These are phyloP conservation scores for Annulohypoxylon maeteangense DNA, from an alignment of 495 filamentous ascomycete genomes.

Conservation along the genomic window DNA sequence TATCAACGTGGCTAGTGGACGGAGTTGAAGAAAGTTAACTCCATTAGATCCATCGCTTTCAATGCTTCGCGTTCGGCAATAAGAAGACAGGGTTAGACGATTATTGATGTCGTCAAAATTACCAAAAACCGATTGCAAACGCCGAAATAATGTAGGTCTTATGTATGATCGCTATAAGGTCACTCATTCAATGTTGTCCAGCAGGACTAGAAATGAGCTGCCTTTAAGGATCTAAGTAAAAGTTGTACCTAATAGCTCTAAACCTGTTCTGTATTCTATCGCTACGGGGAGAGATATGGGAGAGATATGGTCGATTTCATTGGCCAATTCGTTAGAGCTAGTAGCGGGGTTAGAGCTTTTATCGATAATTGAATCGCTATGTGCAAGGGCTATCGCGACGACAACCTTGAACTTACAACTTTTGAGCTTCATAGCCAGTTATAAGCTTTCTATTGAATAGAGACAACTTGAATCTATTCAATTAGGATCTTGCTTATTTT, in stretches of 20 bases:
- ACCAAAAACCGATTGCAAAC: not conserved
- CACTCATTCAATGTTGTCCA: no score
- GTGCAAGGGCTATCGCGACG: not conserved
- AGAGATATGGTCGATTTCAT: conserved; percentile 11
- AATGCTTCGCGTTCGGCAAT: conserved; percentile 18
- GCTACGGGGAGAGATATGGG: no score
- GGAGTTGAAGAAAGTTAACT: conserved; percentile 33
- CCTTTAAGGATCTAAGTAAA: no score
- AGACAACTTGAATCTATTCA: not conserved
- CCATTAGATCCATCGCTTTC: conserved; percentile 5
- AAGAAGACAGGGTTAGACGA: not conserved
- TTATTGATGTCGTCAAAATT: not conserved
- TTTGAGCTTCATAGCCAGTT: not conserved
- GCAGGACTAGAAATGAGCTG: no score
- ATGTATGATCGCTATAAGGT: no score
- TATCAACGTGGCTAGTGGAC: not conserved
- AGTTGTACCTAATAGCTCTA: no score
- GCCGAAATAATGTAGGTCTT: not conserved
- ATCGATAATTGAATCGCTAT: conserved; percentile 10
- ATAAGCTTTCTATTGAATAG: not conserved
- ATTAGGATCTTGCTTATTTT: not conserved
- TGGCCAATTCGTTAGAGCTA: conserved; percentile 35
- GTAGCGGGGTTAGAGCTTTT: conserved; percentile 34
- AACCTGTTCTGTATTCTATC: no score
- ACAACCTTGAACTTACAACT: not conserved